Percentiles rank a stretch among this genome's conserved stretches.
Evolutionary conservation across 106 monocot species (phyloP).

Genomic region (Ottelia alismoides): DNA sequence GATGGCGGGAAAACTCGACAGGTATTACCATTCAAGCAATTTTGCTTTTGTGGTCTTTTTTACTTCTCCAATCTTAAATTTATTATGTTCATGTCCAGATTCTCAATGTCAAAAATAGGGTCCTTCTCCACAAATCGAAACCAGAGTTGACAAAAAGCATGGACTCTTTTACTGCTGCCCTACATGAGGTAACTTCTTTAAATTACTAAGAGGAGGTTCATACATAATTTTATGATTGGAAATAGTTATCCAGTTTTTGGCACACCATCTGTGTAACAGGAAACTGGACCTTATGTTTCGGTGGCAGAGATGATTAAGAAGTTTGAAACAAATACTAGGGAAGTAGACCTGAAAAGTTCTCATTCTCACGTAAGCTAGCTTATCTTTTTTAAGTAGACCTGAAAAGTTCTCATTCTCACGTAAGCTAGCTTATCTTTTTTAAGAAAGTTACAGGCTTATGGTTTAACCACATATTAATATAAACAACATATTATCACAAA

Average conservation of each 20-base stretch:
- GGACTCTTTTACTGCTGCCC: conserved; percentile 1
- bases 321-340: conserved; percentile 70
- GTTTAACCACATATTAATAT: too few species aligned
- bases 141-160: conserved; percentile 18
- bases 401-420: conserved; percentile 31
- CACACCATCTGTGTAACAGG: too few species aligned
- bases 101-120: conserved; percentile 49
- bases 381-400: too few species aligned
- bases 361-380: conserved; percentile 42
- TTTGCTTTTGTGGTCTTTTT: not conserved
- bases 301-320: conserved; percentile 67
- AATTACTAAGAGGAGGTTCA: too few species aligned
- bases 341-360: conserved; percentile 35
- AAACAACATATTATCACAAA: too few species aligned
- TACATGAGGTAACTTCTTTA: too few species aligned
- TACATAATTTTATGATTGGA: too few species aligned
- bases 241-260: too few species aligned
- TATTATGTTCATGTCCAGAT: conserved; percentile 26
- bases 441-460: too few species aligned
- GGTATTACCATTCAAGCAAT: conserved; percentile 15
- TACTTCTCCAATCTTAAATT: not conserved
- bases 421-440: too few species aligned
- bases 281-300: conserved; percentile 30
- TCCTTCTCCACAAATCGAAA: conserved; percentile 67
- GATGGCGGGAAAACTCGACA: conserved; percentile 46